A percentile compares a stretch with the other conserved stretches of the same genome.
These are phyloP conservation scores for Talaromyces liani DNA, from an alignment of 495 filamentous ascomycete species.

Conservation along the genomic window DNA sequence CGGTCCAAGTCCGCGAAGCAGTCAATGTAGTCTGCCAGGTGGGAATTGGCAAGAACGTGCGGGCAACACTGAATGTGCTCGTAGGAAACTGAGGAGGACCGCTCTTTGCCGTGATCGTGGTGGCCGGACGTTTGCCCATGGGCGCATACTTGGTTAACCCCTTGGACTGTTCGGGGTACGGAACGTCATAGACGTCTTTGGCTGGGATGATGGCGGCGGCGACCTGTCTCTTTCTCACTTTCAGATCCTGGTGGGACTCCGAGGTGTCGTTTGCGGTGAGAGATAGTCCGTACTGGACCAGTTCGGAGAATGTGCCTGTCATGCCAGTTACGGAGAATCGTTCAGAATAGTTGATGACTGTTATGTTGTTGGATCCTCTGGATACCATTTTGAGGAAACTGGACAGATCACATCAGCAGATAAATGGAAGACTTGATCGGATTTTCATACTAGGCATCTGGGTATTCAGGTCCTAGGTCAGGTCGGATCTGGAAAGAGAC, in stretches of 20 bases:
- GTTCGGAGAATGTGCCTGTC: conserved; percentile 52
- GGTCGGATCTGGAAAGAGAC: conserved; percentile 44
- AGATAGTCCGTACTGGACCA: conserved; percentile 30
- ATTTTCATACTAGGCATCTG: conserved; percentile 55
- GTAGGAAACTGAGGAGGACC: conserved; percentile 54
- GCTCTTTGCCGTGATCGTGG: conserved; percentile 53
- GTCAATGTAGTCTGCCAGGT: conserved; percentile 56
- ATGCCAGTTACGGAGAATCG: conserved; percentile 62
- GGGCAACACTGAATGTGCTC: conserved; percentile 52
- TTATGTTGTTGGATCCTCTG: conserved; percentile 39
- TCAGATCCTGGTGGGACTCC: conserved; percentile 18
- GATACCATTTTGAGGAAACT: conserved; percentile 63
- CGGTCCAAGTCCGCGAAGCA: conserved; percentile 46
- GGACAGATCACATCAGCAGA: conserved; percentile 7
- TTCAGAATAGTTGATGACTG: conserved; percentile 50
- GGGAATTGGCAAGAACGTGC: conserved; percentile 45
- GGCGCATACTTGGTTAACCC: conserved; percentile 64
- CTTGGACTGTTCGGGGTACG: conserved; percentile 51
- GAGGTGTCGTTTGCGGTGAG: conserved; percentile 36
- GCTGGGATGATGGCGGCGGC: conserved; percentile 10
- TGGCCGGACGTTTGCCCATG: conserved; percentile 60
- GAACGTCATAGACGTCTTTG: conserved; percentile 34
- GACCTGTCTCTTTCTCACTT: conserved; percentile 24
- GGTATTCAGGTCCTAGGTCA: conserved; percentile 37
- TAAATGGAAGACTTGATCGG: not conserved